Percentiles rank a stretch among this genome's conserved stretches.
phyloP scores from a whole-genome alignment of 345 rosid genomes.

The Adansonia digitata region DNA sequence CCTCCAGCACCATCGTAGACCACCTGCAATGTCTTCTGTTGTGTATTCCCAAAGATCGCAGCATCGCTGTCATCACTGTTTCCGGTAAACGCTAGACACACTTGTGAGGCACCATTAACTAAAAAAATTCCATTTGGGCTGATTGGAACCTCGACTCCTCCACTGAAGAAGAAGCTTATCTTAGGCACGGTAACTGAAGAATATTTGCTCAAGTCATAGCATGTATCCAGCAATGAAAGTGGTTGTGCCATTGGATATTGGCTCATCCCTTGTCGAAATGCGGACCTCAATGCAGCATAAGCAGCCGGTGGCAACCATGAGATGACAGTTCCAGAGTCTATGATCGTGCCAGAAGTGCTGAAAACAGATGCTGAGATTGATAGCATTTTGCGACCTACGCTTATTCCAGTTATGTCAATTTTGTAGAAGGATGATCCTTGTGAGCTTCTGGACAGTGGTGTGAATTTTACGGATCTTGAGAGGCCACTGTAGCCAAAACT shows the following conservation, averaged over 20 bases:
- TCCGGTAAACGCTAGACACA: constrained; percentile 12
- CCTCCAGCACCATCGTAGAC: constrained; percentile 58
- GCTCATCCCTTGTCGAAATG: constrained; percentile 50
- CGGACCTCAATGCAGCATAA: constrained; percentile 38
- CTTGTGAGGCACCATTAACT: constrained; percentile 34
- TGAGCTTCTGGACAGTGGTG: constrained; percentile 43
- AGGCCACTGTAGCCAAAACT: constrained; percentile 39
- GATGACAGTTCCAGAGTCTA: constrained; percentile 91
- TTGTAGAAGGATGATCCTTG: constrained; percentile 53
- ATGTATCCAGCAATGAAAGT: constrained; percentile 66
- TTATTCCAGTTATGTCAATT: constrained; percentile 47
- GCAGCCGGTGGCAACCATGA: constrained; percentile 67
- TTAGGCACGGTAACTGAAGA: constrained; percentile 36
- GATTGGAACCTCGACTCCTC: constrained; percentile 41
- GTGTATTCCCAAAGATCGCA: constrained; percentile 68
- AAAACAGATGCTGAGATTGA: constrained; percentile 47
- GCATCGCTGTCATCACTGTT: neutral
- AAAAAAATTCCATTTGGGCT: constrained; percentile 44
- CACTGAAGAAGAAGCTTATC: constrained; percentile 46
- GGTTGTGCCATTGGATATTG: constrained; percentile 52
- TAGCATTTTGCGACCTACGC: constrained; percentile 47
- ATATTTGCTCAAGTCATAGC: constrained; percentile 51
- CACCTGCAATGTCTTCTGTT: constrained; percentile 65
- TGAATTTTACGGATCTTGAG: constrained; percentile 45
- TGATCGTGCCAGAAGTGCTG: constrained; percentile 46